These are phyloP conservation scores for Poteriospumella lacustris DNA, from an alignment of 108 stramenopile species.

Conservation along the genomic window DNA sequence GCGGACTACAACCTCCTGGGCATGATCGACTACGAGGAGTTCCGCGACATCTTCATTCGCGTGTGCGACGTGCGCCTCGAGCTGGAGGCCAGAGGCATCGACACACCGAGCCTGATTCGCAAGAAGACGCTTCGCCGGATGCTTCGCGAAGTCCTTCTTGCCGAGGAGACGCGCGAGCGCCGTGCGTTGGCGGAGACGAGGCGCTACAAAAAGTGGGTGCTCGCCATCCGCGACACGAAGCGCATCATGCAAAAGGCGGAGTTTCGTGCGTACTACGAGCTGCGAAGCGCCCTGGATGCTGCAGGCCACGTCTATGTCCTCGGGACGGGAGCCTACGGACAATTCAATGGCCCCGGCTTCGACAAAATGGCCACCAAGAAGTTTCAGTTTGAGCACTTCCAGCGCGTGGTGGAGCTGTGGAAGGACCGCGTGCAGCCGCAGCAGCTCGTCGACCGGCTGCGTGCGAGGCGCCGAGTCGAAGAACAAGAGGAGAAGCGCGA, in stretches of 20 bases:
- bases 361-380: conserved; percentile 30
- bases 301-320: conserved; percentile 66
- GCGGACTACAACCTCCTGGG: conserved; percentile 54
- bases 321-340: conserved; percentile 54
- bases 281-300: conserved; percentile 52
- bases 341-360: conserved; percentile 46
- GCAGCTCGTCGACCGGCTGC: conserved; percentile 17
- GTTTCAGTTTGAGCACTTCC: conserved; percentile 39
- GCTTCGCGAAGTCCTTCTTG: conserved; percentile 53
- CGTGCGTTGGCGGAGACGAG: conserved; percentile 59
- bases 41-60: conserved; percentile 58
- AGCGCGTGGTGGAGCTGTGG: conserved; percentile 50
- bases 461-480: not conserved
- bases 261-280: conserved; percentile 48
- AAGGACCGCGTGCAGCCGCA: conserved; percentile 36
- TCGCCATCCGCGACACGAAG: conserved; percentile 38
- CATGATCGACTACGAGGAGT: conserved; percentile 59
- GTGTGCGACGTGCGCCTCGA: conserved; percentile 56
- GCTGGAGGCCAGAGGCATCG: conserved; percentile 53
- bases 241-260: conserved; percentile 44
- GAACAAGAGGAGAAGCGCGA: conserved; percentile 23
- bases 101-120: conserved; percentile 54
- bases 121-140: conserved; percentile 36
- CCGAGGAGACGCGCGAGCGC: conserved; percentile 57
- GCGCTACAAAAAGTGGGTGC: conserved; percentile 51